phyloP scores from a whole-genome alignment of 2,329 filamentous ascomycete species.

The Pyricularia pennisetigena region DNA sequence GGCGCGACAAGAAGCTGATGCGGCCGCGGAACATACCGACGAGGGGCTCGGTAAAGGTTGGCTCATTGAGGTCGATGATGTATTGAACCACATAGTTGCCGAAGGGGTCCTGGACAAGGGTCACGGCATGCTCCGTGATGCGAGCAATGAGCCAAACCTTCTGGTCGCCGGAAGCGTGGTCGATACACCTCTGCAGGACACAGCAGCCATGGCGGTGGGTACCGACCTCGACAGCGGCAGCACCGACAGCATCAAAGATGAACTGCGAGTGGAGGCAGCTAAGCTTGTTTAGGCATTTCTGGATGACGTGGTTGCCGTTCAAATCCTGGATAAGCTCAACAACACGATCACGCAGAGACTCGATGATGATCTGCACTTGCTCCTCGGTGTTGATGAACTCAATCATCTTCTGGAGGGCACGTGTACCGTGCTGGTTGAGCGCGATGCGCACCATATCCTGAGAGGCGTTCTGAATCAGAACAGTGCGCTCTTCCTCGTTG shows the following conservation, averaged over 20 bases:
- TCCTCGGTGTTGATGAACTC: slow-evolving; percentile 82
- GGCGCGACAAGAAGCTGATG: slow-evolving; percentile 68
- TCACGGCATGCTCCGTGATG: slow-evolving; percentile 82
- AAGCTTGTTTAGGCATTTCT: slow-evolving; percentile 97
- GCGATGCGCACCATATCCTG: slow-evolving; percentile 86
- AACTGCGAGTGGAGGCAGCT: slow-evolving; percentile 79
- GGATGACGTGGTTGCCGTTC: slow-evolving; percentile 97
- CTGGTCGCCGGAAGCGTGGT: slow-evolving; percentile 85
- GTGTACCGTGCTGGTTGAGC: slow-evolving; percentile 92
- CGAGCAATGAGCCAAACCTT: slow-evolving; percentile 76
- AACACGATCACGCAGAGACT: slow-evolving; percentile 72
- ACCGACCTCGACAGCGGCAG: slow-evolving; percentile 78
- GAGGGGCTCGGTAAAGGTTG: slow-evolving; percentile 78
- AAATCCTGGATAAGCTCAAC: slow-evolving; percentile 93
- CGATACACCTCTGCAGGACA: slow-evolving; percentile 94
- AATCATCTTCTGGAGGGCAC: slow-evolving; percentile 98
- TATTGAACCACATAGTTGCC: slow-evolving; percentile 99
- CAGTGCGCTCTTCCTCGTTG: slow-evolving; percentile 89
- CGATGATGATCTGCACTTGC: slow-evolving; percentile 81
- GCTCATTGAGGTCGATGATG: slow-evolving; percentile 88
- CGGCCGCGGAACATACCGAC: slow-evolving; percentile 69
- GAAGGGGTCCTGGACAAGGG: slow-evolving; percentile 90
- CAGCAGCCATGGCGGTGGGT: slow-evolving; percentile 98
- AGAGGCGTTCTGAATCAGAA: slow-evolving; percentile 82
- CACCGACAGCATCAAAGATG: slow-evolving; percentile 91